Conservation (phyloP, 2,329 filamentous ascomycete genomes). For the Fusarium sp. region DNA sequence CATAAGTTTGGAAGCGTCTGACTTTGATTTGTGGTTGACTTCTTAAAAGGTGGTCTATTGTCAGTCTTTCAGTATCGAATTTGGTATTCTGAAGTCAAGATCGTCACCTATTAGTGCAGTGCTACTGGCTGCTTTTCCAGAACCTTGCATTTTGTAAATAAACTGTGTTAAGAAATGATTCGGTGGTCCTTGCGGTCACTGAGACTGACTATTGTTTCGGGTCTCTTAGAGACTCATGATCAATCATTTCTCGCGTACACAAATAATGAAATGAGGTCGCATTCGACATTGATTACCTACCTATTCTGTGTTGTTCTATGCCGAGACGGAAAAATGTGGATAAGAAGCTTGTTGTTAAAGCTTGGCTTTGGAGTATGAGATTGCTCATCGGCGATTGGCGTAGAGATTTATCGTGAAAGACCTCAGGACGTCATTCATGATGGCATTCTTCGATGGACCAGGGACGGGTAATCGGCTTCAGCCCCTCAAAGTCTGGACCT, state of each 20-base stretch:
- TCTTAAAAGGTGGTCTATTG: neutral
- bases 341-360: conserved; percentile 33
- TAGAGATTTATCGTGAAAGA: neutral
- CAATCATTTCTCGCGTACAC: neutral
- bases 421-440: conserved; percentile 4
- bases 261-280: neutral
- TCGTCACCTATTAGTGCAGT: neutral
- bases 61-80: neutral
- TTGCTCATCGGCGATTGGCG: conserved; percentile 30
- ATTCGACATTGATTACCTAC: neutral
- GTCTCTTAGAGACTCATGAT: neutral
- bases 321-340: conserved; percentile 30
- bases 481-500: neutral
- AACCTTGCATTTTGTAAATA: neutral
- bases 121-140: neutral
- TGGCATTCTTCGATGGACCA: neutral
- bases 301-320: neutral
- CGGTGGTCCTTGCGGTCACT: neutral
- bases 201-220: neutral
- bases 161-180: neutral
- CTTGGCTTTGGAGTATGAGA: conserved; percentile 27
- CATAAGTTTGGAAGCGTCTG: neutral
- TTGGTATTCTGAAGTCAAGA: neutral
- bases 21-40: neutral
- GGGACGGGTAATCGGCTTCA: conserved; percentile 31